Evolutionary conservation across 441 rosid species (phyloP), one percentile per base, ranked within the genome.

Genomic region (Euphorbia celastroides): DNA sequence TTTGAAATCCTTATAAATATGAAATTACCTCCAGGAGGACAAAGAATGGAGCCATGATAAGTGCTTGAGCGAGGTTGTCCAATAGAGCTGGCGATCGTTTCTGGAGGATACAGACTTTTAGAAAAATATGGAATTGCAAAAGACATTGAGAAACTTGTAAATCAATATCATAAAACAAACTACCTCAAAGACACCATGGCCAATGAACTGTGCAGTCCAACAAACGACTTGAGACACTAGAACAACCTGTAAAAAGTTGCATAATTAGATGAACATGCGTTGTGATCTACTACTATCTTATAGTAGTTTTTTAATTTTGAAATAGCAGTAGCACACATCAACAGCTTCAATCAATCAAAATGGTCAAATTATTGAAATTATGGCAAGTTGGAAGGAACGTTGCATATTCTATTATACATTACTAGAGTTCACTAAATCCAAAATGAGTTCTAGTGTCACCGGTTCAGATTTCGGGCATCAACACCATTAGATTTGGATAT

Each of bases 121-220:
- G 17, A 51, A 48, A 27, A 64, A 27, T 55, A 32, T 60, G 27
- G 48, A 2, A 25, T 38, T 34, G 30, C 13, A 48, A 28, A 63
- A 34, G 48, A 5, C 11, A 66, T 68, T 36, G 22, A 26, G 26
- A 16, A 44, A 41, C 36, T 22, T 44, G 19, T 51, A 16, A 55
- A 70, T 60, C 19, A 38, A 16, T 58, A 70, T 57, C 19, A 38
- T 16, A 64, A 55, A 69, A 71, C 10, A 25, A 50, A 42, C 51
- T 69, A 85, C 89, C 87, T 85, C 93, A 62, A 78, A 87, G 48
- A 85, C 74, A 22, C 87, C 87, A 23, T 83, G 93, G 55, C 93
- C 90, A 20, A 87, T 72, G 74, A 83, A 83, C 72, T 83, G 88
- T 67, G 84, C 88, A 27, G 83, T 71, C 90, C 93, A 87, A 64